Evolutionary conservation across 225 moss, liverwort and hornwort genomes (phyloP).

Genomic region (Takakia lepidozioides): DNA sequence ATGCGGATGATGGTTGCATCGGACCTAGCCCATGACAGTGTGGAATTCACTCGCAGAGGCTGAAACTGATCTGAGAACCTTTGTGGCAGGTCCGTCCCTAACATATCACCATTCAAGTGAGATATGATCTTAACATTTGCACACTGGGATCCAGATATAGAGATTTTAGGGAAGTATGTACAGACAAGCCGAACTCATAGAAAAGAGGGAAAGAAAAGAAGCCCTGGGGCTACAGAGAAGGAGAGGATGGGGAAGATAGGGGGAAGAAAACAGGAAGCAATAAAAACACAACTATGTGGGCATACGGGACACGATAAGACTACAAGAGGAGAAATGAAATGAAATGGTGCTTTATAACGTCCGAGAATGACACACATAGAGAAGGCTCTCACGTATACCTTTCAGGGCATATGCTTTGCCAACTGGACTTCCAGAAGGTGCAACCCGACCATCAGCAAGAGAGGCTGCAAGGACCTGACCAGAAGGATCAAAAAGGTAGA

Average conservation of each 20-base stretch:
- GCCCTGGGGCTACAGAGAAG: neutral
- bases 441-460: constrained; percentile 52
- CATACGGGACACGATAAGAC: too few relatives aligned
- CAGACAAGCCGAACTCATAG: neutral
- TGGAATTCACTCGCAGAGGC: constrained; percentile 48
- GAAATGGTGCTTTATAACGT: too few relatives aligned
- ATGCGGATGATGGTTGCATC: constrained; percentile 71
- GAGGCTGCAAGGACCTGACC: constrained; percentile 69
- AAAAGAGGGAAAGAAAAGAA: neutral
- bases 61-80: constrained; percentile 76
- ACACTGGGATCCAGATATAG: neutral
- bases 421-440: constrained; percentile 60
- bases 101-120: neutral
- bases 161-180: neutral
- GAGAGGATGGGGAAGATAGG: too few relatives aligned
- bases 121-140: neutral
- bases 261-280: too few relatives aligned
- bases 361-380: too few relatives aligned
- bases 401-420: constrained; percentile 77
- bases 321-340: too few relatives aligned
- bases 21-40: constrained; percentile 42
- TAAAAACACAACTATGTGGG: too few relatives aligned
- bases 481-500: constrained; percentile 86
- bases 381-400: too few relatives aligned
- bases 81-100: constrained; percentile 68